These are phyloP conservation scores for Fusarium sp. DNA, from an alignment of 2,329 filamentous ascomycete genomes.

Conservation along the genomic window DNA sequence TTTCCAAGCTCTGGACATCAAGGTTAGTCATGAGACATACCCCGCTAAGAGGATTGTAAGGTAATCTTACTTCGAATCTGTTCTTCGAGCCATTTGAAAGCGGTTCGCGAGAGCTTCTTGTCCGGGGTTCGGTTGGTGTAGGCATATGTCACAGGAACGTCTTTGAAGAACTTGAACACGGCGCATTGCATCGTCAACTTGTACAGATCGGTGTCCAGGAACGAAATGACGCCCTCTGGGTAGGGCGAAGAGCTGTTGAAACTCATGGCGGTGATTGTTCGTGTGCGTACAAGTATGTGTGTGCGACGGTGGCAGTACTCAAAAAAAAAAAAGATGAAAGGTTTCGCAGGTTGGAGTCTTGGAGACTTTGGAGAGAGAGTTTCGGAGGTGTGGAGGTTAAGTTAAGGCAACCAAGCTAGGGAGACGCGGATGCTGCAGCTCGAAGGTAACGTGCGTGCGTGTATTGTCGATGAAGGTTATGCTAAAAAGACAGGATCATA, in stretches of 20 bases:
- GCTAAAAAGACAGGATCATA: constrained; percentile 12
- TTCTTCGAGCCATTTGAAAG: constrained; percentile 86
- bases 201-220: constrained; percentile 89
- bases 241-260: constrained; percentile 77
- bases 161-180: constrained; percentile 90
- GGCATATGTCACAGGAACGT: constrained; percentile 86
- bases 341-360: not conserved
- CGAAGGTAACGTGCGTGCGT: constrained; percentile 3
- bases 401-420: not conserved
- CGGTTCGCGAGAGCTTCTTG: constrained; percentile 88
- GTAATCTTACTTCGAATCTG: constrained; percentile 81
- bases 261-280: constrained; percentile 64
- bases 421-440: constrained; percentile 18
- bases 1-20: constrained; percentile 79
- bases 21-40: constrained; percentile 46
- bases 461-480: constrained; percentile 4
- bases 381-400: constrained; percentile 39
- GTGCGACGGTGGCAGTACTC: not conserved
- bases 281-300: not conserved
- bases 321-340: not conserved
- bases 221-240: constrained; percentile 84
- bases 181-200: constrained; percentile 99
- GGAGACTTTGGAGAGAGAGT: constrained; percentile 3
- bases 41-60: not conserved
- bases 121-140: constrained; percentile 97